A percentile compares a stretch with the other conserved stretches of the same genome.
Conservation (phyloP, 257 asterid species). For the Solanum acaule region DNA sequence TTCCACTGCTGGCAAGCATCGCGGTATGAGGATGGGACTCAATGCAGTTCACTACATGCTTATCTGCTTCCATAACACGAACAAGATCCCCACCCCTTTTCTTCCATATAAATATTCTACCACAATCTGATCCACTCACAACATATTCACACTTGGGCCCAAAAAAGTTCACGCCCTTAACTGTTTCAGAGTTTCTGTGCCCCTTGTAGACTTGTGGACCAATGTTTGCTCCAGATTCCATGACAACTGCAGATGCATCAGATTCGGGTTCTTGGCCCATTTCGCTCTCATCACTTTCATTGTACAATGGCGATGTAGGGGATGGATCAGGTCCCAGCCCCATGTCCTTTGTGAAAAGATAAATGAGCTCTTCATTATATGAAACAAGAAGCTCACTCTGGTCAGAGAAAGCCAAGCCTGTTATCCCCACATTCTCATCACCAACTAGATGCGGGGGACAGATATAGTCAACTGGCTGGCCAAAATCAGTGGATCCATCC, state of each 20-base stretch:
- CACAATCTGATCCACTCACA: conserved; percentile 92
- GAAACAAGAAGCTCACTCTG: conserved; percentile 92
- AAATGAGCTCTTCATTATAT: conserved; percentile 64
- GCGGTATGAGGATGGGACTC: conserved; percentile 78
- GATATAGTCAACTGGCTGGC: conserved; percentile 61
- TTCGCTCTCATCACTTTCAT: conserved; percentile 27
- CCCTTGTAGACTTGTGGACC: conserved; percentile 79
- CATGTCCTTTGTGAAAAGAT: conserved; percentile 64
- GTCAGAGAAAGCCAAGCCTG: conserved; percentile 90
- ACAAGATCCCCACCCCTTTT: conserved; percentile 73
- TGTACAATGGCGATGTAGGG: conserved; percentile 23
- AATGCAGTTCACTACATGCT: conserved; percentile 64
- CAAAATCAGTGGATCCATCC: conserved; percentile 58
- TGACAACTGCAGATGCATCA: conserved; percentile 15
- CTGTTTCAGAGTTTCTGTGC: conserved; percentile 65
- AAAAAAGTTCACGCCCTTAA: conserved; percentile 75
- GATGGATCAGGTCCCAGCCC: conserved; percentile 55
- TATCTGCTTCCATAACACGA: conserved; percentile 84
- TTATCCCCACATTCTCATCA: conserved; percentile 51
- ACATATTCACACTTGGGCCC: conserved; percentile 91
- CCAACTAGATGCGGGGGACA: conserved; percentile 67
- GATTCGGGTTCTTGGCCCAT: conserved; percentile 16
- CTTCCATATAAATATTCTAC: conserved; percentile 87
- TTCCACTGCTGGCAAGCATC: conserved; percentile 80
- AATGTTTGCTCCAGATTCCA: conserved; percentile 14